Evolutionary conservation across 352 stramenopile genomes (phyloP).

Genomic region (Pythium sukuiense): DNA sequence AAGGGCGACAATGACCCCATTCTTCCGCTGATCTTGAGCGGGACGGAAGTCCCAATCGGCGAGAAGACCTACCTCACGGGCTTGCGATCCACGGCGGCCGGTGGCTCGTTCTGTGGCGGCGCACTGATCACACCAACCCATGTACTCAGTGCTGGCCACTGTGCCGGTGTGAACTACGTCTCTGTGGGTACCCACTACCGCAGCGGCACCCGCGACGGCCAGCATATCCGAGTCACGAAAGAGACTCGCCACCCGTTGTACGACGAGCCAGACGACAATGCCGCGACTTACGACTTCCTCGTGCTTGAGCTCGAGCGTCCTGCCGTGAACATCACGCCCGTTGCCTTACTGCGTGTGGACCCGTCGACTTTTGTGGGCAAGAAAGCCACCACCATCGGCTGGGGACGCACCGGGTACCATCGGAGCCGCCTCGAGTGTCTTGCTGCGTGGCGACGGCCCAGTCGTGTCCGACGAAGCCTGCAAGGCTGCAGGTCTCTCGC

Average conservation of each 20-base stretch:
- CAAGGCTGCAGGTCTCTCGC: slow-evolving; percentile 12
- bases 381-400: slow-evolving; percentile 18
- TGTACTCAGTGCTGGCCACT: slow-evolving; percentile 30
- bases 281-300: slow-evolving; percentile 32
- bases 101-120: slow-evolving; percentile 22
- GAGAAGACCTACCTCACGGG: slow-evolving; percentile 23
- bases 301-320: slow-evolving; percentile 28
- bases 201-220: slow-evolving; percentile 15
- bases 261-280: slow-evolving; percentile 19
- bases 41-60: slow-evolving; percentile 26
- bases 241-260: slow-evolving; percentile 19
- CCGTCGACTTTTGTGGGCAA: slow-evolving; percentile 8
- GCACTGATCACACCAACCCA: slow-evolving; percentile 27
- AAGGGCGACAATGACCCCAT: not conserved
- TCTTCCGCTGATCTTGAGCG: slow-evolving; percentile 21
- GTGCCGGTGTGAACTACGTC: slow-evolving; percentile 18
- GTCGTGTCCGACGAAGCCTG: slow-evolving; percentile 13
- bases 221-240: slow-evolving; percentile 14
- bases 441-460: slow-evolving; percentile 15
- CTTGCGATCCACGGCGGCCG: slow-evolving; percentile 10
- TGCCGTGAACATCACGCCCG: slow-evolving; percentile 18
- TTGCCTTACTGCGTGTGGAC: slow-evolving; percentile 15
- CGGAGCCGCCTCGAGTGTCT: slow-evolving; percentile 9
- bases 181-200: slow-evolving; percentile 26
- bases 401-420: slow-evolving; percentile 14